phyloP scores from a whole-genome alignment of 2,329 filamentous ascomycete genomes.

The Trichoderma arundinaceum region DNA sequence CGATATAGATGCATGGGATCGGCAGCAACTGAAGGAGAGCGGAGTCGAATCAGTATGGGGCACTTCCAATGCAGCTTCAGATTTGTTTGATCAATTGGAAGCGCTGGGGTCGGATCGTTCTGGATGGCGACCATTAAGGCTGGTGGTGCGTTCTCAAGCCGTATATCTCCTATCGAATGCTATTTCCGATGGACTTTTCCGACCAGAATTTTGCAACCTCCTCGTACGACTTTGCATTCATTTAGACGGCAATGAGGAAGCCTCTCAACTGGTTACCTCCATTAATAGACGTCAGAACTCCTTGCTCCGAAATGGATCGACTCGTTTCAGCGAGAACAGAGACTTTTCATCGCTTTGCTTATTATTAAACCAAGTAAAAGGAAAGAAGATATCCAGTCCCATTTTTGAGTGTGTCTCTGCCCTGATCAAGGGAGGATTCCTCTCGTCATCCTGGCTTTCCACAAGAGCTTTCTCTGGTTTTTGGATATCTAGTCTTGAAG shows the following conservation, averaged over 20 bases:
- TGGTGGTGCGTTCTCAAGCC: conserved; percentile 44
- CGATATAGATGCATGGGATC: conserved; percentile 45
- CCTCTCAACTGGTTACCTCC: conserved; percentile 37
- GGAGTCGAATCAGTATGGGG: conserved; percentile 40
- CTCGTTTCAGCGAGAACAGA: conserved; percentile 34
- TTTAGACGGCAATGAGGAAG: conserved; percentile 40
- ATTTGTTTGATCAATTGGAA: conserved; percentile 47
- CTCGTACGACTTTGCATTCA: conserved; percentile 42
- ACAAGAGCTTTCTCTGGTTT: conserved; percentile 37
- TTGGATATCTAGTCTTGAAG: conserved; percentile 40
- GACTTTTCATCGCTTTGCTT: conserved; percentile 36
- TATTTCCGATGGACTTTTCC: conserved; percentile 42
- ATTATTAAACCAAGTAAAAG: conserved; percentile 34
- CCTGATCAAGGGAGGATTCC: conserved; percentile 34
- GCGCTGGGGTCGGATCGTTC: conserved; percentile 38
- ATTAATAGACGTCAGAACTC: conserved; percentile 32
- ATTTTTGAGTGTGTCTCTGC: conserved; percentile 37
- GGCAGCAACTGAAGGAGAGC: conserved; percentile 35
- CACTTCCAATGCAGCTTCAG: conserved; percentile 38
- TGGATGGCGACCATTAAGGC: conserved; percentile 46
- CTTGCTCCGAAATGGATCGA: conserved; percentile 32
- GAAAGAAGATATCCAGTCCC: conserved; percentile 28
- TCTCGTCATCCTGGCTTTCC: conserved; percentile 39
- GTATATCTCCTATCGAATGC: conserved; percentile 41
- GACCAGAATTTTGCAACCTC: conserved; percentile 38